phyloP scores from a whole-genome alignment of 139 green algal genomes.

The Chlorella sp. region DNA sequence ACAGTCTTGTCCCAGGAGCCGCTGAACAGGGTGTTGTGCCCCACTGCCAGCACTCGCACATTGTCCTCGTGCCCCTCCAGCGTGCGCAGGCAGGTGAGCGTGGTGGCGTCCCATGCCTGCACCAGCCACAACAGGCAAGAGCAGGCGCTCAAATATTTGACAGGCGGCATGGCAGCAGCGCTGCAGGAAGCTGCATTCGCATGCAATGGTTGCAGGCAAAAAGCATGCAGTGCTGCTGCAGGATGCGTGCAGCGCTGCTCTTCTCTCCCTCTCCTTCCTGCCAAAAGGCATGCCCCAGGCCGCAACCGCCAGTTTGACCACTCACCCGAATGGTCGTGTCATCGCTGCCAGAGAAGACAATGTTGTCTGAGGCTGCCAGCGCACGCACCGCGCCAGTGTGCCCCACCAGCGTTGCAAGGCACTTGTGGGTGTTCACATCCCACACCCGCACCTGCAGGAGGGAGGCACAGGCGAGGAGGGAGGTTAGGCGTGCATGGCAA shows the following conservation, averaged over 20 bases:
- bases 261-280: neutral
- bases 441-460: conserved; percentile 71
- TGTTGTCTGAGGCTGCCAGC: conserved; percentile 64
- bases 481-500: neutral
- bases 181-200: neutral
- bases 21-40: conserved; percentile 79
- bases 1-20: conserved; percentile 97
- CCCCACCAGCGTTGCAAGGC: conserved; percentile 63
- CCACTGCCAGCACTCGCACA: conserved; percentile 89
- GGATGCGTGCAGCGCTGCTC: neutral
- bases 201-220: no score
- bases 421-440: conserved; percentile 65
- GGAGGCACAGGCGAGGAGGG: neutral
- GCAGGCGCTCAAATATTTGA: neutral
- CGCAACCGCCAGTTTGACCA: neutral
- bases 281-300: neutral
- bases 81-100: conserved; percentile 83
- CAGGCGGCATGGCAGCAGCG: no score
- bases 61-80: conserved; percentile 94
- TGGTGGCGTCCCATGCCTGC: conserved; percentile 83
- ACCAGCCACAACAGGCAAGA: neutral
- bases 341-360: conserved; percentile 90
- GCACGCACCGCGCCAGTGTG: conserved; percentile 88
- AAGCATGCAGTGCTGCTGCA: neutral
- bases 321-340: conserved; percentile 87